Base-by-base conservation (phyloP, 257 asterid genomes). In the Apocynum venetum region DNA sequence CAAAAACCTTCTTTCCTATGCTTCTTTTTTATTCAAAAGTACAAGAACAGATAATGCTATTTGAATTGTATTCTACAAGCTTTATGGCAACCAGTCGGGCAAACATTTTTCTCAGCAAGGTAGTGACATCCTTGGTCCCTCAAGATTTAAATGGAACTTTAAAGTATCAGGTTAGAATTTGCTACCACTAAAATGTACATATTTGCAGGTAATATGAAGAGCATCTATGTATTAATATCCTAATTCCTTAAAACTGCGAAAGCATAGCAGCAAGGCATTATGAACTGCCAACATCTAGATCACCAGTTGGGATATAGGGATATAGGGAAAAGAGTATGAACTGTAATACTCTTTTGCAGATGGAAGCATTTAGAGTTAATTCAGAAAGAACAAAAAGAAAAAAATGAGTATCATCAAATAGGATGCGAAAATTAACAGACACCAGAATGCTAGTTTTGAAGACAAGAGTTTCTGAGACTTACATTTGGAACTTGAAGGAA, bases 401-500 rank as follows among this genome's bases (percentile, higher is more conserved):
- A 2, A n/a, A 7, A n/a, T 9, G 51, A 1, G 0, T 6, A 67
- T 41, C 36, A 67, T 7, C 72, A 43, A 67, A 15, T 41, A 17
- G 14, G 11, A 67, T 65, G 2, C 38, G 10, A 13, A 36, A 38
- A 13, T 14, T 11, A 65, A 65, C 71, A 65, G 48, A 66, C 17
- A 66, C 49, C 72, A 66, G 51, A 4, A 40, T 25, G 68, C 41
- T 8, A 61, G 41, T 31, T 38, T 14, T 38, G 71, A 63, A 65
- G 64, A 38, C 41, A 49, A 8, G 40, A 53, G 17, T 47, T 38
- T 7, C 17, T 3, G 31, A 48, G 60, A 76, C 89, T 2, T 72
- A 95, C 98, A 92, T 88, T 53, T 88, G 80, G 96, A 95, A 4
- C 97, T 84, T 7, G 96, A 85, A 15, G 98, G 96, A 77, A 95